Evolutionary conservation across 257 asterid species (phyloP).

Genomic region (Ligustrum vulgare): DNA sequence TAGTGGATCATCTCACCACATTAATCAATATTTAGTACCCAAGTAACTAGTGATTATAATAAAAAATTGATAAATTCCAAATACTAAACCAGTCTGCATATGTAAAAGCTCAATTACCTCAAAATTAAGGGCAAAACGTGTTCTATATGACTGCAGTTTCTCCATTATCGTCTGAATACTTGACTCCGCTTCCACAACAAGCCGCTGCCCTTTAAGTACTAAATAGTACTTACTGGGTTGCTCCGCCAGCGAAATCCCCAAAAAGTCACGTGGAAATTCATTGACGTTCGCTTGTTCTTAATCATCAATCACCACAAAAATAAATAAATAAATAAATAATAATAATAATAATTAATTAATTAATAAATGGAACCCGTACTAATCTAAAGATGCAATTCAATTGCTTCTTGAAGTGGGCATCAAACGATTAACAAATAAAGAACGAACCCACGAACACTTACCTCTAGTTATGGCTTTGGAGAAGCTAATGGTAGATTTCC

Average conservation of each 20-base stretch:
- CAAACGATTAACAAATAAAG: not conserved
- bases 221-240: slow-evolving; percentile 70
- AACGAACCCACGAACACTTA: slow-evolving; percentile 18
- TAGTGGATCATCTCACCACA: not conserved
- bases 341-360: too few relatives aligned
- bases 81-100: slow-evolving; percentile 3
- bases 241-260: slow-evolving; percentile 87
- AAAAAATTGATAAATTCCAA: not conserved
- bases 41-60: too few relatives aligned
- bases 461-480: slow-evolving; percentile 80
- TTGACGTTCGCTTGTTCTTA: slow-evolving; percentile 53
- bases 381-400: not conserved
- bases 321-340: too few relatives aligned
- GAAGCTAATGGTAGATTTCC: slow-evolving; percentile 88
- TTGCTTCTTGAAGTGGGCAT: not conserved
- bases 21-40: not conserved
- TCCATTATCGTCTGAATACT: slow-evolving; percentile 88
- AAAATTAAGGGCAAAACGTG: slow-evolving; percentile 78
- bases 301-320: slow-evolving; percentile 12
- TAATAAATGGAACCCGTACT: not conserved
- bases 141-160: slow-evolving; percentile 85
- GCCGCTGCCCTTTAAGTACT: slow-evolving; percentile 73
- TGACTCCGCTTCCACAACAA: slow-evolving; percentile 79
- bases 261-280: slow-evolving; percentile 75
- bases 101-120: slow-evolving; percentile 53